phyloP scores from a whole-genome alignment of 23 red algal genomes.

The Agarophyton chilense region DNA sequence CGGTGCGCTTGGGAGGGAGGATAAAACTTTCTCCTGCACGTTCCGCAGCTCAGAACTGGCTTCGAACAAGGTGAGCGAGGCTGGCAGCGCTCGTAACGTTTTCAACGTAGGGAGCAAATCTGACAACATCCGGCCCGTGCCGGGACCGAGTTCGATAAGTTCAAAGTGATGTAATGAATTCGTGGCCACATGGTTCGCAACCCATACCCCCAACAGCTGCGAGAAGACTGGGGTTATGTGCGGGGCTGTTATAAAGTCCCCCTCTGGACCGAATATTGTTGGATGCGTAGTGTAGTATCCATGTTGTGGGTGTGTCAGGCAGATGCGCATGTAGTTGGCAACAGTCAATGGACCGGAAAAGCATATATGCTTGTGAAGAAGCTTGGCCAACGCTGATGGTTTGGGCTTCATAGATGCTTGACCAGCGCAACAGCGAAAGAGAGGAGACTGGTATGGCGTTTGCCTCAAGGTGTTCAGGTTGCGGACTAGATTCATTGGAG shows the following conservation, averaged over 20 bases:
- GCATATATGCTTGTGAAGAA: constrained; percentile 69
- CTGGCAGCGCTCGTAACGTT: not conserved
- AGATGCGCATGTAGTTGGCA: constrained; percentile 91
- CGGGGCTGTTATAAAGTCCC: constrained; percentile 96
- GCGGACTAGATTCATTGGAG: not conserved
- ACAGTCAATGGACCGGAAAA: constrained; percentile 80
- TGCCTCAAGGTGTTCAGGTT: not conserved
- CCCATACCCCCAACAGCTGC: constrained; percentile 81
- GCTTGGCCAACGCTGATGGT: not conserved
- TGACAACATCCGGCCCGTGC: constrained; percentile 64
- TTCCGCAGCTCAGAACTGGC: constrained; percentile 44
- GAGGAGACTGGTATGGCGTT: not conserved
- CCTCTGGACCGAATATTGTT: constrained; percentile 69
- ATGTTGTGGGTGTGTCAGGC: constrained; percentile 78
- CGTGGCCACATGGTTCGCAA: constrained; percentile 46
- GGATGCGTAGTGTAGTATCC: constrained; percentile 82
- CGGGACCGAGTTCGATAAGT: constrained; percentile 91
- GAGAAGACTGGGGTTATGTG: constrained; percentile 85
- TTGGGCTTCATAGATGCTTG: not conserved
- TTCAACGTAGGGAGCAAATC: constrained; percentile 40
- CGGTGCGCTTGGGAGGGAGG: not conserved
- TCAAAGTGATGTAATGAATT: constrained; percentile 10
- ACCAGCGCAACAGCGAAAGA: not conserved
- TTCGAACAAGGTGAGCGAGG: constrained; percentile 76
- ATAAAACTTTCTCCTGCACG: constrained; percentile 58